A percentile compares a stretch with the other conserved stretches of the same genome.
Evolutionary conservation across 1,284 basidiomycete species (phyloP).

Genomic region (Schizopora paradoxa): DNA sequence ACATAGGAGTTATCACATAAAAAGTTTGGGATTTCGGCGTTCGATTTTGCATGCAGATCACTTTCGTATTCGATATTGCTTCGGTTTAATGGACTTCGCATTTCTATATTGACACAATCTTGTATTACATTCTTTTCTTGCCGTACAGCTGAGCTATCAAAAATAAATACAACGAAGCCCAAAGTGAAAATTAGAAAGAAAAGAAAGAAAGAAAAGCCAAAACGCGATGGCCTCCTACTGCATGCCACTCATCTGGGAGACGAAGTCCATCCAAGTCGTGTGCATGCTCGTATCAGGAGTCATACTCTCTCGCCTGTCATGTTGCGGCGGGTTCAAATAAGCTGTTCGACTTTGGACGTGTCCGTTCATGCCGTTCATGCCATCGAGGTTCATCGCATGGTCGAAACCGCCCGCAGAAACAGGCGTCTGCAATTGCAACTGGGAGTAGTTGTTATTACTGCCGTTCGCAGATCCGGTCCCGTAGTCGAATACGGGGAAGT

Average conservation of each 20-base stretch:
- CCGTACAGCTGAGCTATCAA: no score
- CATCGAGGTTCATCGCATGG: conserved; percentile 7
- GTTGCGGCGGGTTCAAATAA: neutral
- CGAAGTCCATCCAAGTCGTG: conserved; percentile 35
- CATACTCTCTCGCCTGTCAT: conserved; percentile 8
- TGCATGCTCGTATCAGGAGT: conserved; percentile 28
- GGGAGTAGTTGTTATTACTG: conserved; percentile 4
- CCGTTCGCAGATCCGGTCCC: conserved; percentile 32
- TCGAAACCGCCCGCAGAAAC: conserved; percentile 7
- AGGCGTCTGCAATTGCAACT: conserved; percentile 5
- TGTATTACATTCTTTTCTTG: no score
- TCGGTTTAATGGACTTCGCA: no score
- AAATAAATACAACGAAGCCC: no score
- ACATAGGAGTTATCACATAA: no score
- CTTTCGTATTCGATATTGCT: no score
- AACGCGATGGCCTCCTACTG: no score
- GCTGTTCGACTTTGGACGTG: neutral
- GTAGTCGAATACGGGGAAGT: conserved; percentile 76
- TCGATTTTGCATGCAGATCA: no score
- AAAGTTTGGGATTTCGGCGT: no score
- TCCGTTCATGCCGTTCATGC: conserved; percentile 6
- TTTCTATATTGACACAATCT: no score
- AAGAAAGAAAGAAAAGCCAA: no score
- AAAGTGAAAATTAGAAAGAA: no score
- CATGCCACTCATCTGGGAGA: conserved; percentile 35